A percentile compares a stretch with the other conserved stretches of the same genome.
phyloP scores from a whole-genome alignment of 176 grass and related monocot species.

The Oryza rufipogon region DNA sequence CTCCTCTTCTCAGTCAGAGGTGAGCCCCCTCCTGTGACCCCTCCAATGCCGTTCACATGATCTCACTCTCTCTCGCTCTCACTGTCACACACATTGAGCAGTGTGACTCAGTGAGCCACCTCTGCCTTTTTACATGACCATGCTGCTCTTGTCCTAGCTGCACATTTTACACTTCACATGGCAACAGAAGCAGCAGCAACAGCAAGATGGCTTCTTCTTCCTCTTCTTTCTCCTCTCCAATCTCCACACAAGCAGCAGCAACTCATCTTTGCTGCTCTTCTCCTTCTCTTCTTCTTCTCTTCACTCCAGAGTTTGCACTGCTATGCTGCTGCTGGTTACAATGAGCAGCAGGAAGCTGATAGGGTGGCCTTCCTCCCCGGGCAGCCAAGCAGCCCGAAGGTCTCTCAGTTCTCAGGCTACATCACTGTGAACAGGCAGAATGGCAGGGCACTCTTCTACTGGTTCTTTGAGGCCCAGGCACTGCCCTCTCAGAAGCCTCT shows the following conservation, averaged over 20 bases:
- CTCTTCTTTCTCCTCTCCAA: not conserved
- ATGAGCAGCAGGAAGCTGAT: slow-evolving; percentile 44
- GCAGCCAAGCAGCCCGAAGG: slow-evolving; percentile 43
- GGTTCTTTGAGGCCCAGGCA: slow-evolving; percentile 86
- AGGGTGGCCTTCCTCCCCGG: slow-evolving; percentile 50
- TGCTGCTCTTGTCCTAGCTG: slow-evolving; percentile 22
- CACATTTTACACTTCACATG: slow-evolving; percentile 12
- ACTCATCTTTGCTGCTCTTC: not conserved
- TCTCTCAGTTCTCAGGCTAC: slow-evolving; percentile 63
- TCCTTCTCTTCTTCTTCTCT: slow-evolving; percentile 13
- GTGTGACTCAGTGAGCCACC: not conserved
- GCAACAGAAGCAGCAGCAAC: slow-evolving; percentile 19
- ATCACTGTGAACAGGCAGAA: slow-evolving; percentile 51
- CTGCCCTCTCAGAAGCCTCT: slow-evolving; percentile 57
- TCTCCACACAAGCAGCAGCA: not conserved
- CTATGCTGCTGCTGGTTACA: not conserved
- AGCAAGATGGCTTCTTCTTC: not conserved
- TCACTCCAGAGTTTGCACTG: slow-evolving; percentile 9
- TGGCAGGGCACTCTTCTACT: slow-evolving; percentile 71
- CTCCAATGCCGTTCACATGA: slow-evolving; percentile 46
- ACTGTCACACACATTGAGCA: slow-evolving; percentile 27
- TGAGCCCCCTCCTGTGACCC: not conserved
- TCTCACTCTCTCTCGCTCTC: slow-evolving; percentile 26
- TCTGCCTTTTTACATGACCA: not conserved
- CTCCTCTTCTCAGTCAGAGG: not conserved